Conservation (phyloP, 2,329 filamentous ascomycete genomes). For the Pestalotiopsis sp. region DNA sequence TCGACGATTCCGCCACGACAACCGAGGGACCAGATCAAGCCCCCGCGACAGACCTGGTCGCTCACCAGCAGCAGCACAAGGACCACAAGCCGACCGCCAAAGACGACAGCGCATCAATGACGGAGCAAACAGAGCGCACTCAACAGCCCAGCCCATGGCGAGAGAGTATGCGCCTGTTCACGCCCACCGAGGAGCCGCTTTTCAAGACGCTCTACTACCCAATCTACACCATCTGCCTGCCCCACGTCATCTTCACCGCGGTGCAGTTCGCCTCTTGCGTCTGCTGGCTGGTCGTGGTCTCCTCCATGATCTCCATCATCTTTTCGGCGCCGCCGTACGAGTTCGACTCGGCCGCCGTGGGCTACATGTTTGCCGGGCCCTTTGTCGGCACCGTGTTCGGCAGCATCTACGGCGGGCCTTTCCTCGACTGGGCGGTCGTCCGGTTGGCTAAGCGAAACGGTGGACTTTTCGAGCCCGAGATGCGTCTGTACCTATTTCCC, state of each 20-base stretch:
- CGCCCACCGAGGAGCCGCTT: slow-evolving; percentile 8
- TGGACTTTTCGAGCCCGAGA: slow-evolving; percentile 47
- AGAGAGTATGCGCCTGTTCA: slow-evolving; percentile 11
- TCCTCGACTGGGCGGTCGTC: slow-evolving; percentile 41
- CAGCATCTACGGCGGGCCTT: slow-evolving; percentile 38
- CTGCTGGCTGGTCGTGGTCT: slow-evolving; percentile 35
- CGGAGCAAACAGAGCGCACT: background rate
- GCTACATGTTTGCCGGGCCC: slow-evolving; percentile 30
- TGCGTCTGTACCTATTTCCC: slow-evolving; percentile 35
- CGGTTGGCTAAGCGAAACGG: slow-evolving; percentile 39
- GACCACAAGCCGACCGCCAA: background rate
- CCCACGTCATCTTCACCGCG: slow-evolving; percentile 40
- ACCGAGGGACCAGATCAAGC: background rate
- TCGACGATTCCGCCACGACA: background rate
- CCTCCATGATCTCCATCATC: slow-evolving; percentile 34
- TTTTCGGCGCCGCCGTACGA: slow-evolving; percentile 36
- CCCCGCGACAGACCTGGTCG: background rate
- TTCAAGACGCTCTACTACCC: slow-evolving; percentile 2
- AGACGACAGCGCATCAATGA: background rate
- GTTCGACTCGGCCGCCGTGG: slow-evolving; percentile 28
- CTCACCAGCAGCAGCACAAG: background rate
- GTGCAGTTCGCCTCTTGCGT: slow-evolving; percentile 41
- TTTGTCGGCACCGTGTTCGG: slow-evolving; percentile 43
- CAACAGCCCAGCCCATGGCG: slow-evolving; percentile 2
- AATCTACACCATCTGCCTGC: slow-evolving; percentile 27